Percentiles rank a stretch among this genome's conserved stretches.
These are phyloP conservation scores for Bassia scoparia DNA, from an alignment of 148 eudicot genomes.

Conservation along the genomic window DNA sequence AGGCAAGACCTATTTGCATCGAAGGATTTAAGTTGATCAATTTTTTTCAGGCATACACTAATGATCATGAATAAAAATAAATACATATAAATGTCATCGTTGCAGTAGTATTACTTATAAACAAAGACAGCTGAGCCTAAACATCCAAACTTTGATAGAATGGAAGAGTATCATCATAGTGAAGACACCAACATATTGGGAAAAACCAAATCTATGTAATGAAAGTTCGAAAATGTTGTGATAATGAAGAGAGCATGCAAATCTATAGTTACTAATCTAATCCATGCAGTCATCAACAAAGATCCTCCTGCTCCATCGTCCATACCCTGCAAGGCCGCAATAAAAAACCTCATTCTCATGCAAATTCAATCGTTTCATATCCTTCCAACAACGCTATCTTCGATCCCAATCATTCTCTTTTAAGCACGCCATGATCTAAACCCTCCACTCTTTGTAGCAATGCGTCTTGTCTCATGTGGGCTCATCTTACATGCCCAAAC, in stretches of 20 bases:
- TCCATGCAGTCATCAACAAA: no score
- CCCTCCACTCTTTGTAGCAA: no score
- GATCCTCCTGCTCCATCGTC: no score
- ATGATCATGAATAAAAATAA: not conserved
- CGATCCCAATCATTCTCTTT: no score
- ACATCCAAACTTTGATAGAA: not conserved
- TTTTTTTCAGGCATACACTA: constrained; percentile 2
- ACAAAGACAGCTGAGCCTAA: not conserved
- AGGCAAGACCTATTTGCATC: constrained; percentile 61
- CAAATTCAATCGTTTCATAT: no score
- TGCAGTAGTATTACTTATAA: not conserved
- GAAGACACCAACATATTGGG: not conserved
- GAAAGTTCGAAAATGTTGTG: not conserved
- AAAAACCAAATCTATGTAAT: not conserved
- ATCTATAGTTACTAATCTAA: no score
- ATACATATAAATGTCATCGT: not conserved
- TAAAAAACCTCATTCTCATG: no score
- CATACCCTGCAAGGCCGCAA: no score
- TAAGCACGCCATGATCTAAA: no score
- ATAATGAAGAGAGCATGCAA: not conserved
- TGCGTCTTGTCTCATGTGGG: no score
- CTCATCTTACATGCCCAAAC: no score
- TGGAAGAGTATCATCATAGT: not conserved
- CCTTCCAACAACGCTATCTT: no score
- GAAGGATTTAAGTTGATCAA: not conserved